Conservation (phyloP, 164 flowering plant genomes). For the Akebia trifoliata region DNA sequence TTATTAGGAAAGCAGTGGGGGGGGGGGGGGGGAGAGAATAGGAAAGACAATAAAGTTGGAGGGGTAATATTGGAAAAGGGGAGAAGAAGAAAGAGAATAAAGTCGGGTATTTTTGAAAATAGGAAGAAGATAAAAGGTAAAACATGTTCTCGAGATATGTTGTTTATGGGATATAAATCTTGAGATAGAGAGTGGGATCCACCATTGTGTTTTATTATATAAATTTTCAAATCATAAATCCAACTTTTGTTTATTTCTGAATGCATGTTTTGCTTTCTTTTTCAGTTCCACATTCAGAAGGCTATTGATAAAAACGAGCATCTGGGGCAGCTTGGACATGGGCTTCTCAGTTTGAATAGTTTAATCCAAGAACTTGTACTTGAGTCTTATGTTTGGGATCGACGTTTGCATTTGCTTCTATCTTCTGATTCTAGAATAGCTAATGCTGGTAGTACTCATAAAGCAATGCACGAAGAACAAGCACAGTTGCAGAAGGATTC, state of each 20-base stretch:
- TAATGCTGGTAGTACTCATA: constrained; percentile 11
- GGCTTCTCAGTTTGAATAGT: constrained; percentile 56
- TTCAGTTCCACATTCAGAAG: constrained; percentile 42
- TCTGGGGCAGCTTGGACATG: constrained; percentile 29
- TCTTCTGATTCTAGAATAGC: constrained; percentile 24
- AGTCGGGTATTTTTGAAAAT: too few species aligned
- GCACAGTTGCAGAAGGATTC: constrained; percentile 19
- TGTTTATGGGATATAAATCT: too few species aligned
- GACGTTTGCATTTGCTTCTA: constrained; percentile 47
- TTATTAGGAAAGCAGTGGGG: too few species aligned
- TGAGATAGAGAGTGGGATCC: too few species aligned
- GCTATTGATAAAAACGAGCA: constrained; percentile 27
- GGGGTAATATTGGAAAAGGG: too few species aligned
- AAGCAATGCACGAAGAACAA: constrained; percentile 19
- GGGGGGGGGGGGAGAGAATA: too few species aligned
- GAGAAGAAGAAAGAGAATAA: too few species aligned
- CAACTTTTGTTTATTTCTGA: neutral
- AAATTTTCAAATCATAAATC: too few species aligned
- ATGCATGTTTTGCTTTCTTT: neutral
- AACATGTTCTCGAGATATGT: too few species aligned
- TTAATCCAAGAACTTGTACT: constrained; percentile 65
- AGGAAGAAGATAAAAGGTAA: too few species aligned
- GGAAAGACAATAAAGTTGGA: too few species aligned
- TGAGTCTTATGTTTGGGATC: constrained; percentile 74
- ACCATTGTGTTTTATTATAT: too few species aligned